Evolutionary conservation across 2,329 filamentous ascomycete genomes (phyloP), one percentile per base, ranked within the genome.

Genomic region (Aspergillus ustus): DNA sequence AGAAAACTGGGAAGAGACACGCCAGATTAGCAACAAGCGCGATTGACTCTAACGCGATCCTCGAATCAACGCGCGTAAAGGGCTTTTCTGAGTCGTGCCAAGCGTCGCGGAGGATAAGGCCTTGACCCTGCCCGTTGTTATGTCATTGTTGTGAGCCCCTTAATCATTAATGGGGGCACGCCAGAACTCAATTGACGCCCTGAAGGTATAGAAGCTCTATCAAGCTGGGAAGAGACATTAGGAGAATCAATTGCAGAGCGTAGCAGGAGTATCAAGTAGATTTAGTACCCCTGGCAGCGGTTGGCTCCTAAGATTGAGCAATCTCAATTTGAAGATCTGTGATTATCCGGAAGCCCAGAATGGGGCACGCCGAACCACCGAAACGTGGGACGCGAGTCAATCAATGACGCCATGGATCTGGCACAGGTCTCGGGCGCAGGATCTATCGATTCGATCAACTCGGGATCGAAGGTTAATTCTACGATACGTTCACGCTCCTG

Each of bases 381-480:
- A 70, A 70, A 68, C 69, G 70, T 70, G 73, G 72, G 68, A 75
- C 70, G 72, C 69, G 72, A 73, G 52, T 59, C 64, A 59, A 65
- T 67, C 59, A 65, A 72, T 75, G 70, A 75, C 71, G 70, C 63
- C 63, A 67, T 69, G 66, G 58, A 60, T 53, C 51, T 48, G 50
- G 54, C 31, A 2, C 31, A 37, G 44, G 31, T n/a, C 34, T 34
- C 48, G 45, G 55, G 54, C 46, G 53, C 52, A 62, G 61, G 54
- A 61, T 61, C 46, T 61, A 52, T 62, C 57, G 34, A 46, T 61
- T 57, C 31, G 45, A 57, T 49, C 45, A 49, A 22, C 46, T 15
- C 37, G 34, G 2, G 25, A 25, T 25, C 25, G 19, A 11, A 22
- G 15, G 15, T 29, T 15, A 46, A 11, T 37, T 56, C 28, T 45